Conservation (phyloP, 2,329 filamentous ascomycete genomes). For the Celoporthe dispersa region DNA sequence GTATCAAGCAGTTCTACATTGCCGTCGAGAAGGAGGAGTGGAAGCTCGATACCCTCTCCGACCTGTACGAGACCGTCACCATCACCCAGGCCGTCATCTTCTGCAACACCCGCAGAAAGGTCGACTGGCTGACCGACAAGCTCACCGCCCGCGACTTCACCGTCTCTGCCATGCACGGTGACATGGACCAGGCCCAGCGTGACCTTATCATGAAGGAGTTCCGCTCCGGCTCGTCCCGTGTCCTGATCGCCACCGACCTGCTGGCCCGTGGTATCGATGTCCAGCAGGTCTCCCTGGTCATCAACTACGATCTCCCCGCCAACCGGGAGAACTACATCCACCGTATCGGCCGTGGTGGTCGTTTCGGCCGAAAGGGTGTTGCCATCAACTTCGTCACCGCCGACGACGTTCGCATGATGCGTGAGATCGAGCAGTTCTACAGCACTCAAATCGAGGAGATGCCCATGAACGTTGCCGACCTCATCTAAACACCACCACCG, state of each 20-base stretch:
- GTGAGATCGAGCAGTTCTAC: constrained; percentile 76
- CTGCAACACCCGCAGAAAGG: constrained; percentile 98
- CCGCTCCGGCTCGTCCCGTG: constrained; percentile 91
- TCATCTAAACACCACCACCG: constrained; percentile 42
- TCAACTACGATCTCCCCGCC: constrained; percentile 97
- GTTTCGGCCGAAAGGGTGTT: constrained; percentile 97
- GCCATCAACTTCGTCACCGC: constrained; percentile 99
- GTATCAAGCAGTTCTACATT: constrained; percentile 98
- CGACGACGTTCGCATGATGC: constrained; percentile 94
- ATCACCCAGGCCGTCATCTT: constrained; percentile 99
- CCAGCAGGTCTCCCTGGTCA: constrained; percentile 96
- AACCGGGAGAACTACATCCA: constrained; percentile 99
- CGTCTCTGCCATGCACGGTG: constrained; percentile 97
- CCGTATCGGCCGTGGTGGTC: constrained; percentile 91
- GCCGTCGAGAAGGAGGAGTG: constrained; percentile 99
- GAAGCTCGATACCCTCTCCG: constrained; percentile 98
- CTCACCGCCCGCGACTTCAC: constrained; percentile 99
- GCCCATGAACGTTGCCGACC: constrained; percentile 88
- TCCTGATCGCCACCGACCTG: constrained; percentile 96
- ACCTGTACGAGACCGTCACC: constrained; percentile 97
- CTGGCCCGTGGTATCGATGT: constrained; percentile 99
- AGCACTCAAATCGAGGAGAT: constrained; percentile 99
- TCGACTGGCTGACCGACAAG: constrained; percentile 99
- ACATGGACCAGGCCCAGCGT: constrained; percentile 98
- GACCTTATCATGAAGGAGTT: constrained; percentile 99